These are phyloP conservation scores for Saturnispora sanitii DNA, from an alignment of 805 yeast species.

Conservation along the genomic window DNA sequence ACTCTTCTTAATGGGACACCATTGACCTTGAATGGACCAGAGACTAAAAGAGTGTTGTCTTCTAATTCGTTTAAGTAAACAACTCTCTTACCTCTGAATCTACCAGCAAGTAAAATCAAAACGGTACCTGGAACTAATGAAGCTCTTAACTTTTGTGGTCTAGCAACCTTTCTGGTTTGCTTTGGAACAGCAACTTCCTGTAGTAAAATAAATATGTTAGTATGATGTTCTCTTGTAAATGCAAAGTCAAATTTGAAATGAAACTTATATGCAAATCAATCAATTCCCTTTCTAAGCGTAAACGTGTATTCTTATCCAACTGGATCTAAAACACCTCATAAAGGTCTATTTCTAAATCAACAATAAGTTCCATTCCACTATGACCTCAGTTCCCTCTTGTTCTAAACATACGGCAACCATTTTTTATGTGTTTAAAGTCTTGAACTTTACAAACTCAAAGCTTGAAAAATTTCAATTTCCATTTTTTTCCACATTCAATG, in stretches of 20 bases:
- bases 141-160: conserved; percentile 92
- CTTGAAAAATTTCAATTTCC: conserved; percentile 3
- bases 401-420: conserved; percentile 26
- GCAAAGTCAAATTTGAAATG: neutral
- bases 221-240: neutral
- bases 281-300: too few species aligned
- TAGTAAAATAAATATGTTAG: conserved; percentile 7
- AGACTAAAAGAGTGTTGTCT: conserved; percentile 93
- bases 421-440: conserved; percentile 12
- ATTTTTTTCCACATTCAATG: neutral
- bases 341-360: neutral
- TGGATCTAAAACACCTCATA: too few species aligned
- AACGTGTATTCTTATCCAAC: too few species aligned
- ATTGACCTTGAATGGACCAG: conserved; percentile 99
- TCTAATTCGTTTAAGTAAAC: conserved; percentile 94
- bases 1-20: conserved; percentile 99
- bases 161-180: conserved; percentile 80
- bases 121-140: conserved; percentile 97
- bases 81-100: conserved; percentile 99
- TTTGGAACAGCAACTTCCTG: conserved; percentile 74
- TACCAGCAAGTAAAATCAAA: conserved; percentile 93
- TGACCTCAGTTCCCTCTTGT: neutral
- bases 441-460: neutral
- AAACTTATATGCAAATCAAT: too few species aligned
- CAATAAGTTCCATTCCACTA: neutral